Evolutionary conservation across 164 flowering plant genomes (phyloP).

Genomic region (Aristolochia californica): DNA sequence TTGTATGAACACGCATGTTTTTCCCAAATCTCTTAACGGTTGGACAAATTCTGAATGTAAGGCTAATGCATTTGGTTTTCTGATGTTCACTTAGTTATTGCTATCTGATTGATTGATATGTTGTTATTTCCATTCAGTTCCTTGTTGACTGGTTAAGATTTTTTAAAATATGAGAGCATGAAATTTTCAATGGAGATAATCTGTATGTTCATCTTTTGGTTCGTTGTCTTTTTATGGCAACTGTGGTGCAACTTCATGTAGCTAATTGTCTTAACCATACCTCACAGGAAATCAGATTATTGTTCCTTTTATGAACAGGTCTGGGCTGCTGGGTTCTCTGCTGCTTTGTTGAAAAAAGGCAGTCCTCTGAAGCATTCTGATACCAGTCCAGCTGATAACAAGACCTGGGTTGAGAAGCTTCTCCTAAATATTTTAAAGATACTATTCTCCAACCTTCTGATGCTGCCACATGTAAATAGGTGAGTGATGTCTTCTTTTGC

Average conservation of each 20-base stretch:
- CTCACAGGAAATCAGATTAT: background rate
- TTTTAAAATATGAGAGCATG: background rate
- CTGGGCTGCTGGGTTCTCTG: constrained; percentile 94
- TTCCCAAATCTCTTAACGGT: background rate
- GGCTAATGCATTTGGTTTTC: background rate
- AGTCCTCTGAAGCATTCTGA: constrained; percentile 36
- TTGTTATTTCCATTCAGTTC: no score
- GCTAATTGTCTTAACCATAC: no score
- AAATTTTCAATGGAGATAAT: background rate
- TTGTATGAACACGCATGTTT: background rate
- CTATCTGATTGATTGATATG: no score
- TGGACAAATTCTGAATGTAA: no score
- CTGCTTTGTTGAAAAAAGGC: constrained; percentile 76
- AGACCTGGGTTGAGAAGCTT: constrained; percentile 34
- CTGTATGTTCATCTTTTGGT: no score
- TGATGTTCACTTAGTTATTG: background rate
- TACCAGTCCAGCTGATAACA: constrained; percentile 18
- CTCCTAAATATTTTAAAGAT: constrained; percentile 43
- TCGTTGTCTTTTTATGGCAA: no score
- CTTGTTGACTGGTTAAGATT: no score
- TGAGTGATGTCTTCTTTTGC: constrained; percentile 13
- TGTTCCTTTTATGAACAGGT: constrained; percentile 32
- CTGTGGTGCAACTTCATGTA: no score
- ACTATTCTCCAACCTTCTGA: constrained; percentile 46
- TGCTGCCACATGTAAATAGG: constrained; percentile 59